phyloP scores from a whole-genome alignment of 1,284 basidiomycete species.

The Dichomitus squalens region DNA sequence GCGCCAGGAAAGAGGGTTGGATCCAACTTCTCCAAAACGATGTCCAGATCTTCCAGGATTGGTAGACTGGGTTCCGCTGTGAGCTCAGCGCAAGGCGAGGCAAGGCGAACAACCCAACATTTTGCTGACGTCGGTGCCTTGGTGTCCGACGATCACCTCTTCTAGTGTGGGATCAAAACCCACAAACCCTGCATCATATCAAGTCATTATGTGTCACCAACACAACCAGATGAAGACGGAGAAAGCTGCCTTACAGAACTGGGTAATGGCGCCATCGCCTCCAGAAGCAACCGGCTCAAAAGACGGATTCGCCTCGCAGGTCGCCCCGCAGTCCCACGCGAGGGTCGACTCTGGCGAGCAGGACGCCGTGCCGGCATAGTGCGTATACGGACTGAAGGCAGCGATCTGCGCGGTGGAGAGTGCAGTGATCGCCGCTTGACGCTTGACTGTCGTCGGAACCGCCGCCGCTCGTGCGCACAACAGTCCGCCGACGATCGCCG shows the following conservation, averaged over 20 bases:
- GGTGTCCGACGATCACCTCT: conserved; percentile 53
- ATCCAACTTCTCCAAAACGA: conserved; percentile 31
- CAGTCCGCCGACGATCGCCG: too few species aligned
- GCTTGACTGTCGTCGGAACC: too few species aligned
- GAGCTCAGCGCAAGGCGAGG: not conserved
- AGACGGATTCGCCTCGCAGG: conserved; percentile 47
- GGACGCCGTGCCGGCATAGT: conserved; percentile 40
- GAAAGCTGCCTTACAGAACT: conserved; percentile 47
- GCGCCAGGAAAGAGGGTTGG: conserved; percentile 58
- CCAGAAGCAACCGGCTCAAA: conserved; percentile 64
- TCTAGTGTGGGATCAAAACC: conserved; percentile 46
- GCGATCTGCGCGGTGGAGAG: conserved; percentile 35
- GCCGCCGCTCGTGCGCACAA: too few species aligned
- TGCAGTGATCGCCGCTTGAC: conserved; percentile 29
- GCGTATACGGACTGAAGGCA: conserved; percentile 43
- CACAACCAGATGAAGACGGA: not conserved
- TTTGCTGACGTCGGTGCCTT: conserved; percentile 51
- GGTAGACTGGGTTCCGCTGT: conserved; percentile 42
- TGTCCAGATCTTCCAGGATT: conserved; percentile 35
- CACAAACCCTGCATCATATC: conserved; percentile 41
- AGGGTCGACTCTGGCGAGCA: conserved; percentile 36
- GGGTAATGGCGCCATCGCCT: conserved; percentile 53
- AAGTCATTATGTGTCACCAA: not conserved
- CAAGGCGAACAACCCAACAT: conserved; percentile 38
- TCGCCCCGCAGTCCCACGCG: conserved; percentile 40